Evolutionary conservation across 148 eudicot species (phyloP).

Genomic region (Chenopodium formosanum): DNA sequence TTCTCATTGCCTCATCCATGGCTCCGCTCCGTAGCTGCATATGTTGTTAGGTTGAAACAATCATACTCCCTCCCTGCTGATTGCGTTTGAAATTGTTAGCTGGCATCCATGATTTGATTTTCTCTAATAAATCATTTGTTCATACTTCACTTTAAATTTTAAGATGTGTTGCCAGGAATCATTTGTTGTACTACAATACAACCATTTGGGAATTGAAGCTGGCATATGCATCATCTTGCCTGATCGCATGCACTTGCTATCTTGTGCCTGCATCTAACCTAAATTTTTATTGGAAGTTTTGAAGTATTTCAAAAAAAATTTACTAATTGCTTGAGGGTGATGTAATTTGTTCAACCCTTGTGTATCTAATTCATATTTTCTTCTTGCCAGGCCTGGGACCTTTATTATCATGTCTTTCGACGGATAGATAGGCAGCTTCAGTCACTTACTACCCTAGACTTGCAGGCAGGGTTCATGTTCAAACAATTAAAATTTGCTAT

Average conservation of each 20-base stretch:
- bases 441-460: conserved; percentile 77
- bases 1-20: neutral
- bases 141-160: neutral
- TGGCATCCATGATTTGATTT: too few species aligned
- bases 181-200: neutral
- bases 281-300: neutral
- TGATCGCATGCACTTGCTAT: neutral
- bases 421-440: conserved; percentile 95
- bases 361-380: conserved; percentile 14
- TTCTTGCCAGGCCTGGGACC: conserved; percentile 91
- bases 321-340: neutral
- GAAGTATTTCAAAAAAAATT: neutral
- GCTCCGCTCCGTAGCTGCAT: neutral
- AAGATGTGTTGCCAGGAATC: neutral
- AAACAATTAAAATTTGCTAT: neutral
- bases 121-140: neutral
- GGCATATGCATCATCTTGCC: neutral
- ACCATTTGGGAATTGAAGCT: neutral
- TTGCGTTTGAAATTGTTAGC: neutral
- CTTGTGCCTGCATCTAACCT: neutral
- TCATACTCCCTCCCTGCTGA: neutral
- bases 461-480: conserved; percentile 57
- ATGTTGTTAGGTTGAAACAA: neutral
- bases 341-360: neutral
- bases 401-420: conserved; percentile 92